Evolutionary conservation across 2,329 filamentous ascomycete species (phyloP).

Genomic region (Tolypocladium guangdongense): DNA sequence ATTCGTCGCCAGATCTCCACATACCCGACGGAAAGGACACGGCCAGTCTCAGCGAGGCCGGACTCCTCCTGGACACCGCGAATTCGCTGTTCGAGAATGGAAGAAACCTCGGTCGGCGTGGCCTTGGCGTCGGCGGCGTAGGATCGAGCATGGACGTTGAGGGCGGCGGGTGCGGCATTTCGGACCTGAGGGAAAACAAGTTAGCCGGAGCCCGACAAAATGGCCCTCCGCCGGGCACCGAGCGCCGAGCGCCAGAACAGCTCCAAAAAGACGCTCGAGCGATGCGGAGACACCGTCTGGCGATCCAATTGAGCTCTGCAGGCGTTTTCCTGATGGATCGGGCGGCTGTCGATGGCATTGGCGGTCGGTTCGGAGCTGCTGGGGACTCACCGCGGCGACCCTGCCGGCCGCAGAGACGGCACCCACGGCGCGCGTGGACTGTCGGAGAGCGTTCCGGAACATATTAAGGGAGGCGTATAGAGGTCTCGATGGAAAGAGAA

Average conservation of each 20-base stretch:
- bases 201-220: slow-evolving; percentile 43
- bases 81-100: slow-evolving; percentile 98
- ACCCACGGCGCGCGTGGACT: slow-evolving; percentile 90
- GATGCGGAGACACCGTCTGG: slow-evolving; percentile 7
- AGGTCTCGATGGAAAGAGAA: slow-evolving; percentile 38
- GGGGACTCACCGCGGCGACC: slow-evolving; percentile 81
- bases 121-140: slow-evolving; percentile 94
- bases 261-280: slow-evolving; percentile 22
- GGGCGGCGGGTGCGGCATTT: slow-evolving; percentile 69
- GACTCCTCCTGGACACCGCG: slow-evolving; percentile 97
- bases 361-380: slow-evolving; percentile 26
- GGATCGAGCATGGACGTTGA: slow-evolving; percentile 61
- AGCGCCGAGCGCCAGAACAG: slow-evolving; percentile 16
- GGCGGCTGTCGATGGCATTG: slow-evolving; percentile 33
- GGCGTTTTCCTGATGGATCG: slow-evolving; percentile 19
- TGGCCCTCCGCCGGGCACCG: slow-evolving; percentile 15
- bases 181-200: slow-evolving; percentile 60
- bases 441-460: slow-evolving; percentile 97
- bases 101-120: slow-evolving; percentile 93
- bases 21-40: slow-evolving; percentile 98
- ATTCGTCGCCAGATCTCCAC: slow-evolving; percentile 29
- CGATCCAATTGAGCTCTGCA: slow-evolving; percentile 25
- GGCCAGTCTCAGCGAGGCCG: slow-evolving; percentile 93
- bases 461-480: slow-evolving; percentile 52
- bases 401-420: slow-evolving; percentile 86